Conservation (phyloP, 2,329 filamentous ascomycete species). For the Metarhizium robertsii region DNA sequence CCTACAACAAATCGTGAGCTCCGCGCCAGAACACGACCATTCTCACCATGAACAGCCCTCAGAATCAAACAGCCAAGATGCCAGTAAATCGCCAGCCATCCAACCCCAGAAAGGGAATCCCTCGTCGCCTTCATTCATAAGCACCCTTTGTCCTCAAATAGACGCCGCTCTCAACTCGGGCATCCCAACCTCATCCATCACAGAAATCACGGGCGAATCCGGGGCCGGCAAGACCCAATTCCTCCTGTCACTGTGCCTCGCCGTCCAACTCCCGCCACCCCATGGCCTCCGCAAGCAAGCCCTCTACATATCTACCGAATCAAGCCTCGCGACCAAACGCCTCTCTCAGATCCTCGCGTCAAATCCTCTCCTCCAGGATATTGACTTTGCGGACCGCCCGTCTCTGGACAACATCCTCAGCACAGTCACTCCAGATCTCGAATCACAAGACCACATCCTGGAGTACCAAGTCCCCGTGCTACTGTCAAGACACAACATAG, state of each 20-base stretch:
- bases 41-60: not conserved
- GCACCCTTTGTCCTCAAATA: constrained; percentile 66
- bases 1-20: constrained; percentile 6
- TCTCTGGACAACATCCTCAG: constrained; percentile 70
- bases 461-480: constrained; percentile 86
- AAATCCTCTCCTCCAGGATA: constrained; percentile 49
- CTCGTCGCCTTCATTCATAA: constrained; percentile 40
- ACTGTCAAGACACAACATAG: constrained; percentile 64
- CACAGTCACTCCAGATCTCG: constrained; percentile 79
- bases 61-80: not conserved
- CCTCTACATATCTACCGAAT: constrained; percentile 91
- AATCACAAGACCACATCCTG: constrained; percentile 91
- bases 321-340: constrained; percentile 70
- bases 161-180: constrained; percentile 68
- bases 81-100: not conserved
- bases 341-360: constrained; percentile 67
- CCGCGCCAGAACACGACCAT: not conserved
- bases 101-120: not conserved
- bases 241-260: constrained; percentile 73
- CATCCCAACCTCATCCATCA: constrained; percentile 70
- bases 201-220: constrained; percentile 87
- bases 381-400: constrained; percentile 29
- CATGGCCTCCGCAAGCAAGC: constrained; percentile 63
- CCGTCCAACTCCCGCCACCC: constrained; percentile 71
- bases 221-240: constrained; percentile 94